phyloP scores from a whole-genome alignment of 73 alveolate species.

The Blepharisma stoltei region DNA sequence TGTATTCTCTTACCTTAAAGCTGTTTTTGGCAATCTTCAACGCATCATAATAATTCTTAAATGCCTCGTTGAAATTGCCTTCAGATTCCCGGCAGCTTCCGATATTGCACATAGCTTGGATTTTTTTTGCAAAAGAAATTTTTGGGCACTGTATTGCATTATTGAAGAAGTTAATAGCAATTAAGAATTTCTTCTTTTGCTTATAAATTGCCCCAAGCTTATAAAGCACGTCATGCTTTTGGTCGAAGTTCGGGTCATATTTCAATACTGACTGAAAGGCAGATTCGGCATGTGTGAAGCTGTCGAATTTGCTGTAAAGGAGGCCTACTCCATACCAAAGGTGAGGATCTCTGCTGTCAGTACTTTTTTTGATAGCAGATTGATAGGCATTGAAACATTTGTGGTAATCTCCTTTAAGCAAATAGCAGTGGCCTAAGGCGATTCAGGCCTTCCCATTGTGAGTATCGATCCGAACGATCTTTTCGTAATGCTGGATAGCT shows the following conservation, averaged over 20 bases:
- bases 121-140: conserved; percentile 49
- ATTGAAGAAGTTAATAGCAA: conserved; percentile 56
- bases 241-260: conserved; percentile 35
- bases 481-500: conserved; percentile 22
- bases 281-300: conserved; percentile 22
- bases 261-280: conserved; percentile 18
- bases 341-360: conserved; percentile 67
- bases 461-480: conserved; percentile 1
- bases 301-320: conserved; percentile 64
- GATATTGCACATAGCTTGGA: conserved; percentile 49
- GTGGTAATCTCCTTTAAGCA: conserved; percentile 60
- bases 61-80: conserved; percentile 45
- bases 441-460: conserved; percentile 55
- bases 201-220: conserved; percentile 48
- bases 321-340: conserved; percentile 78
- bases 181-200: conserved; percentile 40
- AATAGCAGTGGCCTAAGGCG: conserved; percentile 73
- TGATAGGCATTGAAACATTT: conserved; percentile 63
- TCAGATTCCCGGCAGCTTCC: conserved; percentile 54
- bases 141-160: conserved; percentile 42
- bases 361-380: conserved; percentile 57
- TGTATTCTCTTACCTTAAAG: conserved; percentile 43
- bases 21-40: conserved; percentile 43
- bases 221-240: conserved; percentile 54
- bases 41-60: conserved; percentile 49